These are phyloP conservation scores for Lolium multiflorum DNA, from an alignment of 176 grass and related monocot species.

Conservation along the genomic window DNA sequence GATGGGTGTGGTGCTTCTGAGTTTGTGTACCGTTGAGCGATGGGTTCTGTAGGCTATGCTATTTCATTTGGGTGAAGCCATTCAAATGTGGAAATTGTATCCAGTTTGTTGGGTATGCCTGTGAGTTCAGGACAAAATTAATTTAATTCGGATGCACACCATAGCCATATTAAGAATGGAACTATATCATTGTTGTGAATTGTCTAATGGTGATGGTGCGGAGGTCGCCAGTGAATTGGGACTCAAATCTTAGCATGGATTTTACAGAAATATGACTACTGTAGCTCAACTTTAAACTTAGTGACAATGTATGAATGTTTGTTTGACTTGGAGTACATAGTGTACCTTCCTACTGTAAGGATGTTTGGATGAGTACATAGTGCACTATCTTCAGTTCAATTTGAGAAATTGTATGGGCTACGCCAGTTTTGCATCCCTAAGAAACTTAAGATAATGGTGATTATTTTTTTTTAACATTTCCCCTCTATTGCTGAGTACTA, in stretches of 20 bases:
- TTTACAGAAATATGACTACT: not conserved
- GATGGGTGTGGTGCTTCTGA: not conserved
- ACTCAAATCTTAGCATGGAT: not conserved
- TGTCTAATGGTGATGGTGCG: not conserved
- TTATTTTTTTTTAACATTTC: conserved; percentile 3
- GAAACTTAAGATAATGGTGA: not conserved
- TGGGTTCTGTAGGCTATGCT: conserved; percentile 17
- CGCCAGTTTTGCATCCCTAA: not conserved
- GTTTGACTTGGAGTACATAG: not conserved
- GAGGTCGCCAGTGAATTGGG: not conserved
- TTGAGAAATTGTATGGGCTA: conserved; percentile 6
- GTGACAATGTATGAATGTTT: not conserved
- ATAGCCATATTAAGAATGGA: not conserved
- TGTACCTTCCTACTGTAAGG: not conserved
- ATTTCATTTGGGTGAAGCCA: not conserved
- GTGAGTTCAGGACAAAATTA: not conserved
- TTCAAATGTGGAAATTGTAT: conserved; percentile 20
- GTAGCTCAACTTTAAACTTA: not conserved
- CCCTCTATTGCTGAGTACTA: conserved; percentile 30
- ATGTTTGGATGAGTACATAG: conserved; percentile 27
- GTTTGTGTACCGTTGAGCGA: not conserved
- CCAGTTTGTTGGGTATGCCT: not conserved
- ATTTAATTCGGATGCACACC: not conserved
- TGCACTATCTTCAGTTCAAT: conserved; percentile 5
- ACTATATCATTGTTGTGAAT: not conserved